phyloP scores from a whole-genome alignment of 495 filamentous ascomycete genomes.

The Hyaloscypha variabilis region DNA sequence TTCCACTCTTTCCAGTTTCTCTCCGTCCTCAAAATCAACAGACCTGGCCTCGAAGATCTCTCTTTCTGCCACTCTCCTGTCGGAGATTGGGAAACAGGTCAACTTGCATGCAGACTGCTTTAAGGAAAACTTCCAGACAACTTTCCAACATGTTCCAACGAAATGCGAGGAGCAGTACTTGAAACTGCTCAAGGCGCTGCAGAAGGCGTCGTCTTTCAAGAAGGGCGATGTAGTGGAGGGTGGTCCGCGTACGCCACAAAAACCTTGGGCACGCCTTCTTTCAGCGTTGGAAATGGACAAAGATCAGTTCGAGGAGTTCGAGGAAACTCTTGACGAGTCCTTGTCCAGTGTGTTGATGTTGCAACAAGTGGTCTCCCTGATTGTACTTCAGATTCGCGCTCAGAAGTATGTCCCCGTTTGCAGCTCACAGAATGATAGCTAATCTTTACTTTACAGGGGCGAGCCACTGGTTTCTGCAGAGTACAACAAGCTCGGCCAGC shows the following conservation, averaged over 20 bases:
- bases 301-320: neutral
- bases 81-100: neutral
- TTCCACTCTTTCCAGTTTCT: neutral
- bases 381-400: slow-evolving; percentile 9
- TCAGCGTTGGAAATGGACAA: neutral
- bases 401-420: slow-evolving; percentile 5
- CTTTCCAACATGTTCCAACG: neutral
- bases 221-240: neutral
- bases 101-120: neutral
- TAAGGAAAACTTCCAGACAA: slow-evolving; percentile 7
- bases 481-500: neutral
- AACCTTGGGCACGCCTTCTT: neutral
- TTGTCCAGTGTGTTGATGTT: neutral
- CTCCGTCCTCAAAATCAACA: neutral
- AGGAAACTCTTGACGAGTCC: neutral
- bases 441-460: neutral
- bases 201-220: slow-evolving; percentile 1
- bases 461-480: neutral
- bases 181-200: neutral
- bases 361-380: neutral
- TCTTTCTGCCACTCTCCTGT: neutral
- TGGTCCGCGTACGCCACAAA: neutral
- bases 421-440: neutral
- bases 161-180: neutral
- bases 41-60: slow-evolving; percentile 4